phyloP scores from a whole-genome alignment of 2,329 filamentous ascomycete genomes.

The Raffaelea ambrosiae region DNA sequence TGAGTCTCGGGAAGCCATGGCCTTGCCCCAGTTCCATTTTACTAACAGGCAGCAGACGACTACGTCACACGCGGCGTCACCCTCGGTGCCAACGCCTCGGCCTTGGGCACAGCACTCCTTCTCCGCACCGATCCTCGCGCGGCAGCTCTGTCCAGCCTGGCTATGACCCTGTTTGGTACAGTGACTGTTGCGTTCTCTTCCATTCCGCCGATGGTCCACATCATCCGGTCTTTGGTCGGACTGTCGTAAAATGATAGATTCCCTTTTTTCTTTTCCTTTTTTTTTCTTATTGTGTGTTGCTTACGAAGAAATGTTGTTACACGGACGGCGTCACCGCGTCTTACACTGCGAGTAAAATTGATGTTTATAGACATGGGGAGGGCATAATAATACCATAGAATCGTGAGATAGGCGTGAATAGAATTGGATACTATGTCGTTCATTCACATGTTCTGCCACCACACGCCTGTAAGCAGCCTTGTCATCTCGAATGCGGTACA shows the following conservation, averaged over 20 bases:
- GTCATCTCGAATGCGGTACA: too few relatives aligned
- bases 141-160: constrained; percentile 49
- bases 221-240: constrained; percentile 39
- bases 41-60: constrained; percentile 35
- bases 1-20: constrained; percentile 16
- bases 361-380: too few relatives aligned
- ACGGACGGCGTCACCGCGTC: too few relatives aligned
- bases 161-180: constrained; percentile 53
- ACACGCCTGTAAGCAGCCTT: too few relatives aligned
- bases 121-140: constrained; percentile 48
- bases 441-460: too few relatives aligned
- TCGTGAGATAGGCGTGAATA: too few relatives aligned
- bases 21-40: neutral
- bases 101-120: constrained; percentile 49
- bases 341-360: too few relatives aligned
- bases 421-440: too few relatives aligned
- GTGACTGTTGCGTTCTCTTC: constrained; percentile 51
- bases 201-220: constrained; percentile 40
- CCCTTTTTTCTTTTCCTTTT: too few relatives aligned
- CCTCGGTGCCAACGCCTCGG: constrained; percentile 51
- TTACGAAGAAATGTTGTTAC: too few relatives aligned
- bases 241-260: constrained; percentile 16
- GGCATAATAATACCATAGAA: too few relatives aligned
- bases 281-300: too few relatives aligned
- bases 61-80: constrained; percentile 56